Conservation (phyloP, 2,329 filamentous ascomycete species). For the Microcyclosporella mali region DNA sequence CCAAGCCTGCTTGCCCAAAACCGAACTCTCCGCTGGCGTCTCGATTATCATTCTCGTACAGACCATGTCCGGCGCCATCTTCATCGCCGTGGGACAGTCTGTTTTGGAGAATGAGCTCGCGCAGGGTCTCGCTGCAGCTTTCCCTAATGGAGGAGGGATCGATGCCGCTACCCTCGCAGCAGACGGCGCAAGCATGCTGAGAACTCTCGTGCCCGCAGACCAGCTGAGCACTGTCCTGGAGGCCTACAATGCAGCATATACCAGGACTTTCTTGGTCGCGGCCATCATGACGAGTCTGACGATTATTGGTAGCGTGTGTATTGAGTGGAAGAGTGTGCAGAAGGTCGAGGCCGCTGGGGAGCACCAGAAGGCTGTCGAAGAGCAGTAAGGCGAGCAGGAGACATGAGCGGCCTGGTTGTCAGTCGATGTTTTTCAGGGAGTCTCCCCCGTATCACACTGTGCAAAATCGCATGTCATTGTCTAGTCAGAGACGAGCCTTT, state of each 20-base stretch:
- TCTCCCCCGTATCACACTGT: no score
- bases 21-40: conserved; percentile 36
- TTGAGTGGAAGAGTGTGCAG: conserved; percentile 57
- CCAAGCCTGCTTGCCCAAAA: conserved; percentile 32
- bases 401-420: no score
- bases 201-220: conserved; percentile 44
- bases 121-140: conserved; percentile 5
- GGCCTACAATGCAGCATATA: conserved; percentile 58
- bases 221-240: conserved; percentile 48
- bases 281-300: conserved; percentile 48
- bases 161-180: conserved; percentile 26
- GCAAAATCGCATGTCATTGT: no score
- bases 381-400: no score
- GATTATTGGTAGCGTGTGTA: conserved; percentile 47
- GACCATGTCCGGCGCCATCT: conserved; percentile 38
- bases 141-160: conserved; percentile 7
- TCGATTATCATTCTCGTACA: conserved; percentile 39
- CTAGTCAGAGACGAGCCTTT: no score
- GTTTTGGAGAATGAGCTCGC: conserved; percentile 14
- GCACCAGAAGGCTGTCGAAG: no score
- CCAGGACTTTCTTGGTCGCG: conserved; percentile 53
- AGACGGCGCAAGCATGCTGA: conserved; percentile 53
- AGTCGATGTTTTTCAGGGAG: no score
- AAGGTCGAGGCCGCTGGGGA: no score
- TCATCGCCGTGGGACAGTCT: conserved; percentile 38